Percentiles rank a stretch among this genome's conserved stretches.
Evolutionary conservation across 2,329 filamentous ascomycete species (phyloP).

Genomic region (Xylariaceae sp.): DNA sequence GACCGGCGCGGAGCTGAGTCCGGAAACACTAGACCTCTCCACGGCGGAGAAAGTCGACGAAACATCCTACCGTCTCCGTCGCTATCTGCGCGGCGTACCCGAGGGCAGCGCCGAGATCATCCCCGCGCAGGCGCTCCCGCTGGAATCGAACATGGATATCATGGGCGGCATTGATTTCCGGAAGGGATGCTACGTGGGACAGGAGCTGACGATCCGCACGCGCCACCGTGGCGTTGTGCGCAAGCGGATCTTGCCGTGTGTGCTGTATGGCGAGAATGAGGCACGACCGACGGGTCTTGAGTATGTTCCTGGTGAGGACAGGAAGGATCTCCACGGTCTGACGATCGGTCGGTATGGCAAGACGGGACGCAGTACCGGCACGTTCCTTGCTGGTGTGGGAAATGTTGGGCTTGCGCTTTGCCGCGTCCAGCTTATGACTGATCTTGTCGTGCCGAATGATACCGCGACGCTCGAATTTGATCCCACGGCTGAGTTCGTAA

Average conservation of each 20-base stretch:
- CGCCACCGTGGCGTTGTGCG: constrained; percentile 90
- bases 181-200: constrained; percentile 95
- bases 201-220: constrained; percentile 93
- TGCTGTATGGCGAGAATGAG: constrained; percentile 56
- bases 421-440: constrained; percentile 85
- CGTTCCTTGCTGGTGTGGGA: constrained; percentile 71
- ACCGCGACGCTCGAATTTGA: constrained; percentile 58
- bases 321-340: constrained; percentile 29
- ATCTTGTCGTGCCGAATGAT: constrained; percentile 63
- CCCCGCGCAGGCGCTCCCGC: constrained; percentile 66
- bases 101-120: constrained; percentile 80
- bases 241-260: constrained; percentile 79
- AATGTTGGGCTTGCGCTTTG: constrained; percentile 86
- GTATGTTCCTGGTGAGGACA: constrained; percentile 36
- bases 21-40: constrained; percentile 32
- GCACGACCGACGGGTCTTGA: constrained; percentile 38
- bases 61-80: constrained; percentile 64
- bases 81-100: constrained; percentile 74
- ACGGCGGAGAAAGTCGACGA: constrained; percentile 42
- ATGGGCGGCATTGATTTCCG: constrained; percentile 83
- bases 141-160: constrained; percentile 84
- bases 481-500: constrained; percentile 56
- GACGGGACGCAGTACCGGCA: constrained; percentile 69
- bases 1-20: constrained; percentile 4
- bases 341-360: constrained; percentile 49